Base-by-base conservation (phyloP, 148 eudicot species). In the Talinum fruticosum region DNA sequence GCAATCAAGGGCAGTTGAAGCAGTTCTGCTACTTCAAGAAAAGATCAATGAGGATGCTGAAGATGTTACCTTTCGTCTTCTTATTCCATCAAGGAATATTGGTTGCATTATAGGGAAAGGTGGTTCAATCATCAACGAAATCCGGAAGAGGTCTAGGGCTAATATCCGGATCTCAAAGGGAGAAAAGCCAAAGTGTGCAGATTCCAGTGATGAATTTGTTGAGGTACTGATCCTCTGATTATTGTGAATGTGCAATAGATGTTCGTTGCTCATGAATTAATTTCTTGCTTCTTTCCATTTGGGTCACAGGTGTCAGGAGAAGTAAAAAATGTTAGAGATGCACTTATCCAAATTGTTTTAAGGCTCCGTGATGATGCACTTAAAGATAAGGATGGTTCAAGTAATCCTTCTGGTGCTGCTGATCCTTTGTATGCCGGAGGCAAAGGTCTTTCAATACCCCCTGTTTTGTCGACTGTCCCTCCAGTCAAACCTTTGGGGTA, bases 1-100 rank as follows among this genome's bases (percentile, higher is more conserved):
- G 70, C 91, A 90, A 78, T 93, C 97, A 38, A 90, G 80, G 88
- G 94, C 97, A 33, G 91, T 95, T 67, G 97, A 95, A 88, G 97
- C 99, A 62, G 92, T 95, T 80, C 85, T 94, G 3, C 84, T 95
- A 82, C 96, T 95, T 67, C 97, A 95, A 87, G 94, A 86, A 77
- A 91, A 93, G 86, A 95, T 95, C 86, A 95, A 92, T 79, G 94
- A 93, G 71, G 97, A 88, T 85, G 94, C 84, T 74, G 91, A 95
- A 35, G 80, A 67, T 69, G 89, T 87, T 29, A 83, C 83, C 38
- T 82, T 93, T 41, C 82, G 90, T 45, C 87, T 96, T 36, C 94
- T 93, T 54, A 85, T 96, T 71, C 88, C 97, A 28, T 86, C 92
- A 37, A 93, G 85, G 84, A 88, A 87, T 76, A 96, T 96, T 80